Evolutionary conservation across 2,329 filamentous ascomycete genomes (phyloP), one percentile per base, ranked within the genome.

Genomic region (Colletotrichum gigasporum): DNA sequence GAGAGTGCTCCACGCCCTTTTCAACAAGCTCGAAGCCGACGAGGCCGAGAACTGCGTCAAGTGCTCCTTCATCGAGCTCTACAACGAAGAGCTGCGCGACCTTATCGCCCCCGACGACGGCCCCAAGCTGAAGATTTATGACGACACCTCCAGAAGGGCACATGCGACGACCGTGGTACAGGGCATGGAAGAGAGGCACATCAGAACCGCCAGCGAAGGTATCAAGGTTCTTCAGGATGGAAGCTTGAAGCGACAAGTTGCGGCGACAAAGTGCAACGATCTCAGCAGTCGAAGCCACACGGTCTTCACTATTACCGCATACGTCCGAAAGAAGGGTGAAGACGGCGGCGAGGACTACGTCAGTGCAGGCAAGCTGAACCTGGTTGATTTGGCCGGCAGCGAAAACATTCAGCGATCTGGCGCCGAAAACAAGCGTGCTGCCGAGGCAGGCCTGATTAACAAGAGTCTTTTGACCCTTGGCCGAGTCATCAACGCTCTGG

Each of bases 251-350:
- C 91, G 96, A 51, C 96, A 99, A 78, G 96, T 99, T n/a, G 96
- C 96, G 5, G 94, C 96, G 4, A 99, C 96, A n/a, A 98, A 98
- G 78, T 99, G 96, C 86, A 99, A 99, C 76, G 96, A 99, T 72
- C 87, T 98, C 58, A 97, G 94, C 78, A 97, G 94, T 71, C 90
- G 96, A 76, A 97, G 94, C 81, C 96, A 99, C 74, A 99, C 96
- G 0, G 91, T 99, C 20, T 99, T 99, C 74, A 98, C 96, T 7
- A 92, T 99, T 65, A 97, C 95, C 1, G 92, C 94, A 1, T 93
- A 94, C 73, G 90, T 94, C 72, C 97, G 97, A 78, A 90, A 91
- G 66, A 88, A 88, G 1, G 88, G 88, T 2, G 92, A 96, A 48
- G 89, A 91, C 65, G 94, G 94, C 3, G 94, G 94, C 4, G 94